Evolutionary conservation across 2,329 filamentous ascomycete genomes (phyloP), one percentile per base, ranked within the genome.

Genomic region (Cladosporium velox): DNA sequence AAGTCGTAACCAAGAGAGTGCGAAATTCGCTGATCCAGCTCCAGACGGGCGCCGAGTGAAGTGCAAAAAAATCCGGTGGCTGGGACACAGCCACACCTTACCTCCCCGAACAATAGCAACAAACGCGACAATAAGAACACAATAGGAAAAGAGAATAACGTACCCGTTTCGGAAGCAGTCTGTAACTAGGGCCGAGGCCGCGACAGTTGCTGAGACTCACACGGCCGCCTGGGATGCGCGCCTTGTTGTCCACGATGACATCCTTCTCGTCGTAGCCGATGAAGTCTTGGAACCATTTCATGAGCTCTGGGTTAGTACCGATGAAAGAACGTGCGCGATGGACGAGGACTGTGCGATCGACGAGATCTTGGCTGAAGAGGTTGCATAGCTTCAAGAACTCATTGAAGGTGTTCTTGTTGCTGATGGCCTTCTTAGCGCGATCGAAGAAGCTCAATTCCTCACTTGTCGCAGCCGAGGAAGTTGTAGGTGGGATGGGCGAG

Each of bases 311-410:
- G 73, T 95, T 97, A 44, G 89, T 89, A 15, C 93, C 92, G 67
- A 99, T 93, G 76, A 97, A 99, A 5, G 88, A 86, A 64, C 89
- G 88, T 2, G 92, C 92, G 76, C 95, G 91, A 76, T 92, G 89
- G 30, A 95, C 87, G 15, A 99, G 83, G 2, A 92, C 88, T 67
- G 91, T 89, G 66, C 90, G 90, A 74, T 96, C 92, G 68, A 99
- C 96, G 60, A 99, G 85, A 71, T 96, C 93, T 73, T 96, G 91
- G 26, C 91, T 95, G 81, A 92, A 99, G 34, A 99, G 85, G 72
- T 98, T 99, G 82, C 94, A 95, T 7, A 99, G 87, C 81, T 99
- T 99, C 70, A 99, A 81, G 78, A 99, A 99, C 77, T 99, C 95
- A 72, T 91, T 93, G 85, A 96, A 96, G 2, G 90, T 90, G 65